These are phyloP conservation scores for Cladorrhinum sp. DNA, from an alignment of 2,329 filamentous ascomycete species.

Conservation along the genomic window DNA sequence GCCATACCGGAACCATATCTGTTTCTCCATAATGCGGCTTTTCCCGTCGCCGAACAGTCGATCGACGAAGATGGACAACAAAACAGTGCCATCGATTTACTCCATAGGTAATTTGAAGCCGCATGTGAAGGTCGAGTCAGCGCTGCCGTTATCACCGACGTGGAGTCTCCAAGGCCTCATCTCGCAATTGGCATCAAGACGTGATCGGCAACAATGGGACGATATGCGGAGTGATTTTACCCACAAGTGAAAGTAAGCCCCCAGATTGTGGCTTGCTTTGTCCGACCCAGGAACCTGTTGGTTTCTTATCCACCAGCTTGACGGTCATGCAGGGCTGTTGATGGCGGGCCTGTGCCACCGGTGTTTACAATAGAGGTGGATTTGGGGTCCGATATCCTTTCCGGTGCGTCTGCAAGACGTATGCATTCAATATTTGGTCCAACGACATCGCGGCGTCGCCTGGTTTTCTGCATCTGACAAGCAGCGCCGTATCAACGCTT, in stretches of 20 bases:
- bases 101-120: neutral
- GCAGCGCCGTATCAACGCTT: neutral
- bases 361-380: too few species aligned
- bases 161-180: neutral
- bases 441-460: neutral
- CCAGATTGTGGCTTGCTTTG: neutral
- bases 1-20: neutral
- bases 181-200: neutral
- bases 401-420: neutral
- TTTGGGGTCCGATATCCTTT: conserved; percentile 1
- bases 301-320: neutral
- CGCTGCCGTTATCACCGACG: neutral
- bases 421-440: conserved; percentile 2
- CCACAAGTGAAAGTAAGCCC: neutral
- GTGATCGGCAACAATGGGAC: neutral
- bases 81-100: neutral
- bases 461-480: neutral
- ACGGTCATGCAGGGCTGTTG: neutral
- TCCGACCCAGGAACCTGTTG: neutral
- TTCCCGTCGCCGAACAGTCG: neutral
- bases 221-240: neutral
- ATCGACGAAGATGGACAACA: neutral
- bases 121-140: neutral
- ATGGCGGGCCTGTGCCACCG: neutral
- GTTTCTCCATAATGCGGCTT: neutral